A percentile compares a stretch with the other conserved stretches of the same genome.
These are phyloP conservation scores for Hypoxylon sp. DNA, from an alignment of 2,329 filamentous ascomycete species.

Conservation along the genomic window DNA sequence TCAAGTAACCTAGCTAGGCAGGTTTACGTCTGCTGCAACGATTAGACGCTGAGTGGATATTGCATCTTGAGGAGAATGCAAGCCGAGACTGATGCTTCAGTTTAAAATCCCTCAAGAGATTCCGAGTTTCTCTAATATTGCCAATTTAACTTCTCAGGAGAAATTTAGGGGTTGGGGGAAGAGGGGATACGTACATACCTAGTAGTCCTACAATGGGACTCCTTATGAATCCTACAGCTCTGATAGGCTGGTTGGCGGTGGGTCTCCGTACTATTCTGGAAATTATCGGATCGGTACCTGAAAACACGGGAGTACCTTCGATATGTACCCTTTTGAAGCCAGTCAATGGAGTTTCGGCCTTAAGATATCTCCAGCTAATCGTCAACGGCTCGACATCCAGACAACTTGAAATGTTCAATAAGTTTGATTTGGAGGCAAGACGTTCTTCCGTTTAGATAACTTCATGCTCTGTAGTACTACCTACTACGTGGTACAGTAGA, in stretches of 20 bases:
- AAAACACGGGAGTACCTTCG: slow-evolving; percentile 1
- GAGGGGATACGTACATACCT: slow-evolving; percentile 20
- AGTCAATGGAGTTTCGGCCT: not conserved
- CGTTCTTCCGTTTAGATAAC: not conserved
- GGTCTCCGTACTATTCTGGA: slow-evolving; percentile 28
- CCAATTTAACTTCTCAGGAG: slow-evolving; percentile 33
- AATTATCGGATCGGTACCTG: slow-evolving; percentile 39
- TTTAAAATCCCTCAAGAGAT: slow-evolving; percentile 44
- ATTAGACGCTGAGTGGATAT: slow-evolving; percentile 34
- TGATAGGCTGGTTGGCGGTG: slow-evolving; percentile 30
- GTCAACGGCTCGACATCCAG: slow-evolving; percentile 23
- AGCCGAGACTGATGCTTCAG: slow-evolving; percentile 30
- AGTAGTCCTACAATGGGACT: slow-evolving; percentile 11
- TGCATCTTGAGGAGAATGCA: slow-evolving; percentile 18
- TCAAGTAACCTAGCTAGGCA: slow-evolving; percentile 22
- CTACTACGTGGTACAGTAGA: not conserved
- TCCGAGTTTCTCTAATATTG: slow-evolving; percentile 37
- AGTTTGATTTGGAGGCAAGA: not conserved
- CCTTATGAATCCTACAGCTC: slow-evolving; percentile 36
- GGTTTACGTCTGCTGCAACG: slow-evolving; percentile 20
- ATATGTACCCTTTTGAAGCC: not conserved
- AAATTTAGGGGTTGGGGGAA: slow-evolving; percentile 24
- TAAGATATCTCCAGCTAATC: not conserved
- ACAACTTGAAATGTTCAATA: not conserved
- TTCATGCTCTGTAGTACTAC: not conserved